Base-by-base conservation (phyloP, 2,329 filamentous ascomycete species). In the Colletotrichum sp. region DNA sequence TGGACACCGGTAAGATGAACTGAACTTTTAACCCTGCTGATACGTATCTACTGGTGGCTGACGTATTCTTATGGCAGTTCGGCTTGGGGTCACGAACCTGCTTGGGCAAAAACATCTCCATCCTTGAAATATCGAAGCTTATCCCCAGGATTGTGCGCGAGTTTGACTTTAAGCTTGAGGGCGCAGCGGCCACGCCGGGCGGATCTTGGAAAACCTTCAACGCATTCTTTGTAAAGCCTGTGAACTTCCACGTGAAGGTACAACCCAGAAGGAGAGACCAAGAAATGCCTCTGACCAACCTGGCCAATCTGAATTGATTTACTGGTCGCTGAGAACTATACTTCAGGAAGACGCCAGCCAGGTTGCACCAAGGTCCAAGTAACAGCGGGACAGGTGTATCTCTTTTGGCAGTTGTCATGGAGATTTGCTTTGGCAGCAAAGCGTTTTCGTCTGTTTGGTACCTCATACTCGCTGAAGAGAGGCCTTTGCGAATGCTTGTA, bases 41-140 rank as follows among this genome's bases (percentile, higher is more conserved):
- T 0, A 79, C 83, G 12, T 2, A 13, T 39, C 8, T 36, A 16
- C 6, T 36, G 9, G 16, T 8, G 15, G 11, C 25, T 29, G 3
- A 29, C 64, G 49, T 32, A 74, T 69, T 76, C 69, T 34, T 12
- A 15, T 3, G 76, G 30, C 85, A 85, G 78, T 88, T 88, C 76
- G 86, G 86, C 0, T 78, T 85, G 55, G 86, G 87, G 4, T 83
- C 84, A 2, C 79, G 87, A 19, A 87, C 84, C 0, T 89, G 87
- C 72, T 78, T 89, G 7, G 87, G 87, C 0, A 84, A 85, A 64
- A 85, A 89, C 69, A 83, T 89, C 29, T 85, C 86, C 4, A 79
- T 86, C 19, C 77, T 89, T 66, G 87, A 89, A 77, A 85, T 89
- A 68, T 81, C 80, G 13, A 88, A 87, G 77, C 69, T 88, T 15